phyloP scores from a whole-genome alignment of 2,329 filamentous ascomycete species.

The Myriosclerotinia scirpicola region DNA sequence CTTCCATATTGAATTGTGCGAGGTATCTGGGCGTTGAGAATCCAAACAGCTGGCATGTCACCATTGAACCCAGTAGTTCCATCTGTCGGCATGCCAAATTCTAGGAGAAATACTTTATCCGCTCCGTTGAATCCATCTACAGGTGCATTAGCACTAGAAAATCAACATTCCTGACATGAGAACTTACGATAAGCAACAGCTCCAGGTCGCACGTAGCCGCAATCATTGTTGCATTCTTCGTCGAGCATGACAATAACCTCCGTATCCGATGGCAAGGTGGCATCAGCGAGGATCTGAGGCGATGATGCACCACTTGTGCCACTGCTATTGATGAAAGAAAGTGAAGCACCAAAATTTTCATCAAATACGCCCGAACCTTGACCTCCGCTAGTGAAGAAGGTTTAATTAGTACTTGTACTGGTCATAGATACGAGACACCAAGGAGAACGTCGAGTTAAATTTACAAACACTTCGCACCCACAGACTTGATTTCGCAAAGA shows the following conservation, averaged over 20 bases:
- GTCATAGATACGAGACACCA: not conserved
- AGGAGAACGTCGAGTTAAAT: not conserved
- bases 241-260: slow-evolving; percentile 55
- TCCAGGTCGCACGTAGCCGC: slow-evolving; percentile 50
- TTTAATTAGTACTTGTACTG: not conserved
- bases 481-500: not conserved
- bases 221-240: slow-evolving; percentile 49
- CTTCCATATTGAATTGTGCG: slow-evolving; percentile 67
- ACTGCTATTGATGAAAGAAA: slow-evolving; percentile 44
- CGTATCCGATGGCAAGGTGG: slow-evolving; percentile 48
- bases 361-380: slow-evolving; percentile 56
- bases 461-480: not conserved
- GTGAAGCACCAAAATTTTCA: slow-evolving; percentile 22
- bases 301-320: slow-evolving; percentile 48
- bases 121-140: slow-evolving; percentile 69
- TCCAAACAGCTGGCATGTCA: slow-evolving; percentile 75
- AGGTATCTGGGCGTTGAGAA: slow-evolving; percentile 71
- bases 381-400: slow-evolving; percentile 44
- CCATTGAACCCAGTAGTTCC: slow-evolving; percentile 49
- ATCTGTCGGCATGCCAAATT: slow-evolving; percentile 71
- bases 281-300: slow-evolving; percentile 52
- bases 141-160: slow-evolving; percentile 25
- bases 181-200: slow-evolving; percentile 51
- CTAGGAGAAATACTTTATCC: slow-evolving; percentile 71
- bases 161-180: not conserved